phyloP scores from a whole-genome alignment of 805 yeast species.

The Maudiozyma barnettii region DNA sequence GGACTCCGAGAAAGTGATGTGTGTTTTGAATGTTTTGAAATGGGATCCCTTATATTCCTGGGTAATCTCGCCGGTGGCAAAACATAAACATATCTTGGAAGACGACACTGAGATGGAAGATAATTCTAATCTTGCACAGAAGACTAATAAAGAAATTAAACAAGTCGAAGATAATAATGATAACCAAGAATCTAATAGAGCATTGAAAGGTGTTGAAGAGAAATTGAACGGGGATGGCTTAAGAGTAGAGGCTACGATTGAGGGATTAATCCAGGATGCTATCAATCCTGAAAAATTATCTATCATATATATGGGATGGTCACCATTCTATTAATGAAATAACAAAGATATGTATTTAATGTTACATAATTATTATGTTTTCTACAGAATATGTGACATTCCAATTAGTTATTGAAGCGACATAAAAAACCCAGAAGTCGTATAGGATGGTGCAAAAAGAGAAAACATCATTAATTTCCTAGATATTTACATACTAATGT shows the following conservation, averaged over 20 bases:
- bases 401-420: no score
- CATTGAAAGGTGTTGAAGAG: conserved; percentile 59
- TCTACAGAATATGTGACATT: neutral
- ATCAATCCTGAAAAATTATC: conserved; percentile 58
- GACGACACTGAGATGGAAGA: conserved; percentile 13
- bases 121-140: neutral
- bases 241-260: conserved; percentile 74
- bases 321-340: conserved; percentile 52
- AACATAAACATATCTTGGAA: conserved; percentile 32
- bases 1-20: conserved; percentile 60
- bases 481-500: neutral
- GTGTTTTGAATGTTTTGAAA: conserved; percentile 73
- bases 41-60: conserved; percentile 93
- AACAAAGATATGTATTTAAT: neutral
- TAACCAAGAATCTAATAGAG: conserved; percentile 70
- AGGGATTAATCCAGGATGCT: conserved; percentile 74
- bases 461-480: no score
- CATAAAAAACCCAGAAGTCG: no score
- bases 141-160: neutral
- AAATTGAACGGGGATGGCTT: conserved; percentile 60
- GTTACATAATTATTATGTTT: neutral
- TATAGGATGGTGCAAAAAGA: no score
- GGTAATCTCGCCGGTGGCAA: conserved; percentile 72
- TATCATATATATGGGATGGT: conserved; percentile 75
- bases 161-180: conserved; percentile 21